These are phyloP conservation scores for Pseudogymnoascus sp. DNA, from an alignment of 2,329 filamentous ascomycete genomes.

Conservation along the genomic window DNA sequence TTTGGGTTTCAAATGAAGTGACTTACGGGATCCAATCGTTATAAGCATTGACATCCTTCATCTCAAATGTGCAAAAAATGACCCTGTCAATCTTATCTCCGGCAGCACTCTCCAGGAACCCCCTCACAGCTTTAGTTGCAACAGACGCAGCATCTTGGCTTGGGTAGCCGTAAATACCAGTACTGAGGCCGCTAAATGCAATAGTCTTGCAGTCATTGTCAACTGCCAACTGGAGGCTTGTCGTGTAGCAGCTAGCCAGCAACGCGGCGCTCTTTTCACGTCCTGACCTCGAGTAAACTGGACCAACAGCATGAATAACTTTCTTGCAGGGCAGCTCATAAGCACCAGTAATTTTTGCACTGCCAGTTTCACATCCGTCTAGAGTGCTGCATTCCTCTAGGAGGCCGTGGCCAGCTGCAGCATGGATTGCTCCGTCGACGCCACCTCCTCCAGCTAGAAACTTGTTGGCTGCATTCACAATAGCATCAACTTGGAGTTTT, in stretches of 20 bases:
- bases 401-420: slow-evolving; percentile 64
- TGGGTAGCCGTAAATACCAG: slow-evolving; percentile 85
- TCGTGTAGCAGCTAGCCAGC: slow-evolving; percentile 57
- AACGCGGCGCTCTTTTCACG: slow-evolving; percentile 37
- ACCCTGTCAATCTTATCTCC: slow-evolving; percentile 56
- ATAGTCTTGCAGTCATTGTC: slow-evolving; percentile 58
- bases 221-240: slow-evolving; percentile 63
- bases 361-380: slow-evolving; percentile 65
- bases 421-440: slow-evolving; percentile 81
- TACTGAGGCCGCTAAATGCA: slow-evolving; percentile 79
- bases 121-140: slow-evolving; percentile 52
- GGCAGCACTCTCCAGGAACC: slow-evolving; percentile 42
- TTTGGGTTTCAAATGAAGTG: neutral
- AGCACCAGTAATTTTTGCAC: slow-evolving; percentile 73
- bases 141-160: slow-evolving; percentile 61
- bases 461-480: slow-evolving; percentile 87
- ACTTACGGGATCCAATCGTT: slow-evolving; percentile 63
- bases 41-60: slow-evolving; percentile 71
- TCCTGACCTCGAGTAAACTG: slow-evolving; percentile 51
- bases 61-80: slow-evolving; percentile 76
- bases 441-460: slow-evolving; percentile 79
- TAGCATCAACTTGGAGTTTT: slow-evolving; percentile 64
- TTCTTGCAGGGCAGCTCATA: slow-evolving; percentile 67
- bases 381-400: slow-evolving; percentile 63
- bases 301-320: slow-evolving; percentile 87